Base-by-base conservation (phyloP, 805 yeast species). In the Nematodospora valgi region DNA sequence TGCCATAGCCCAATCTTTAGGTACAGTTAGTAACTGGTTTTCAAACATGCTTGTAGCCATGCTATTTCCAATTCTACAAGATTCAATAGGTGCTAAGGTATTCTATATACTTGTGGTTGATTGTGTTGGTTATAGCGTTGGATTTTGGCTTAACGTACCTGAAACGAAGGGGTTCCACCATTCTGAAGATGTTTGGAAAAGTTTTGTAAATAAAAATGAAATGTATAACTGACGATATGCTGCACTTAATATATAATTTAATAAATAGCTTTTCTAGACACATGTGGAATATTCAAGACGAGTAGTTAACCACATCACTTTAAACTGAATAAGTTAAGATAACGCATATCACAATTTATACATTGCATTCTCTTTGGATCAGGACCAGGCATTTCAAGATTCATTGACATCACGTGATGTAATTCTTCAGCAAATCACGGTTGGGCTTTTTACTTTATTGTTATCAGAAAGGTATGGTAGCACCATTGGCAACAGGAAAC, bases 11-110 rank as follows among this genome's bases (percentile, higher is more conserved):
- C 70, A 63, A 41, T 53, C 65, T 2, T 40, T 59, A 21, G 70
- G 69, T 4, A 49, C 67, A 2, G 46, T 52, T 18, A 35, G 54
- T 30, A 64, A 62, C 36, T 64, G 70, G 70, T 26, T 49, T 12
- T 49, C 66, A 9, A 60, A 56, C 32, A 54, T 63, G 18, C 23
- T 51, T 6, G 43, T 64, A 26, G 70, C 70, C 2, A 53, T 39
- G 39, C 29, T 46, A 30, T 64, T 64, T 30, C 70, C 70, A 1
- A 23, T 49, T 10, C 35, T 61, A 27, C 54, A 48, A 30, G 42
- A 44, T 10, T 9, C 29, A 12, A 36, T 63, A 10, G 59, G 58
- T 1, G 63, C 62, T 2, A 32, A 27, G n/a, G 56, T 56, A 2
- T 64, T 64, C 35, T 52, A 45, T 31, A 41, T 59, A 8, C 62